Evolutionary conservation across 2,329 filamentous ascomycete genomes (phyloP), one percentile per base, ranked within the genome.

Genomic region (Cladosporium sp.): DNA sequence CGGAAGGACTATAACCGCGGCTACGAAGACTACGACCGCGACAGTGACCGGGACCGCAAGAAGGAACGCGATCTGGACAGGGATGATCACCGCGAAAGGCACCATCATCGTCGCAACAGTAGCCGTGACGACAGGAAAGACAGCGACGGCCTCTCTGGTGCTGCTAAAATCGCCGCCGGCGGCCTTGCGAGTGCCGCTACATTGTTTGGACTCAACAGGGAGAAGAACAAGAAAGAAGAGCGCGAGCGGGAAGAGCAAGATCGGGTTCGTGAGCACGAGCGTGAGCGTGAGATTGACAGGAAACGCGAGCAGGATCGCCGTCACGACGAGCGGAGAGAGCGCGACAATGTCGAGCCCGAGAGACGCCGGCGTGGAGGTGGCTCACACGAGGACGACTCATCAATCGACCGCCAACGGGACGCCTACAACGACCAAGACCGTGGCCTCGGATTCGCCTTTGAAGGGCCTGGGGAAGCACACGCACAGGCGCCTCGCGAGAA

Each of bases 391-490:
- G 52, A 48, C 11, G 52, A 54, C 4, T 28, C 45, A 11, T 45
- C 52, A 13, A 3, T 28, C 19, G 55, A 54, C 4, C 56, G 56
- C n/a, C 57, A 60, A 40, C 53, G 56, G 22, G 69, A 62, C 11
- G 57, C 59, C 10, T 50, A 62, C 31, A 54, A 54, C 32, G 64
- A 66, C 5, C 34, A 53, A 14, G 65, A 66, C 42, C 59, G 61
- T 16, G 62, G 64, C 16, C 58, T 68, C 22, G 65, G 65, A 6
- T 68, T 68, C 41, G 65, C 65, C 2, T 68, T 67, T 38, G 65
- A 68, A 52, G 56, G 54, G 8, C 55, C 59, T 14, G 57, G 56
- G 14, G 62, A 65, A 22, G 59, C 59, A 34, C 54, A 58, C 13
- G 58, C 43, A 28, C 1, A 46, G 5, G 32, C 31, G 4, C 9